Percentiles rank a stretch among this genome's conserved stretches.
Conservation (phyloP, 768 basidiomycete species). For the Termitomyces bulborhizus region DNA sequence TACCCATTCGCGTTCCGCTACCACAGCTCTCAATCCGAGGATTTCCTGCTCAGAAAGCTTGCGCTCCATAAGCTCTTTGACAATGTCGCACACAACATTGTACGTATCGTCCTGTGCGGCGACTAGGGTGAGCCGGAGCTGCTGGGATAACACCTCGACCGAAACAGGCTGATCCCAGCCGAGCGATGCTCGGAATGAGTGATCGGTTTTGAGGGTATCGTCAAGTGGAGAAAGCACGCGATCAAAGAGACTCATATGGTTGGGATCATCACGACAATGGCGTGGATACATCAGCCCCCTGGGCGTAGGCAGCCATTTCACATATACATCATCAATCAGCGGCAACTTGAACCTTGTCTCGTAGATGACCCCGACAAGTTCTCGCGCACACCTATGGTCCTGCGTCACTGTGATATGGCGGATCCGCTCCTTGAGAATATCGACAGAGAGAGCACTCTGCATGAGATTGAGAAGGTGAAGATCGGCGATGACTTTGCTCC, state of each 20-base stretch:
- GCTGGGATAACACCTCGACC: constrained; percentile 22
- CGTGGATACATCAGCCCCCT: constrained; percentile 23
- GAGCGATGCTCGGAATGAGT: constrained; percentile 24
- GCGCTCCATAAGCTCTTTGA: constrained; percentile 25
- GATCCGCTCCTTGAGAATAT: constrained; percentile 30
- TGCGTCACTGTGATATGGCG: constrained; percentile 16
- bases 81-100: constrained; percentile 15
- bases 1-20: constrained; percentile 24
- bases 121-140: constrained; percentile 18
- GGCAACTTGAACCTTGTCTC: constrained; percentile 8
- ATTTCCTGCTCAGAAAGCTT: constrained; percentile 14
- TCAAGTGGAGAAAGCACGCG: constrained; percentile 29
- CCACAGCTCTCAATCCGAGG: constrained; percentile 9
- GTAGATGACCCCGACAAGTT: constrained; percentile 19
- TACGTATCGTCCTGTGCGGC: neutral
- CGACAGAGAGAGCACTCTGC: constrained; percentile 20
- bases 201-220: constrained; percentile 15
- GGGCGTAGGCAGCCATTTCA: constrained; percentile 34
- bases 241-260: constrained; percentile 28
- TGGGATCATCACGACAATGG: constrained; percentile 24
- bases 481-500: constrained; percentile 11
- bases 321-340: constrained; percentile 2
- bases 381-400: constrained; percentile 11
- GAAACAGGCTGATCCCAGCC: constrained; percentile 34
- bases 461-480: constrained; percentile 23